Percentiles rank a stretch among this genome's conserved stretches.
Conservation (phyloP, 164 flowering plant genomes). For the Stephania cephalantha region DNA sequence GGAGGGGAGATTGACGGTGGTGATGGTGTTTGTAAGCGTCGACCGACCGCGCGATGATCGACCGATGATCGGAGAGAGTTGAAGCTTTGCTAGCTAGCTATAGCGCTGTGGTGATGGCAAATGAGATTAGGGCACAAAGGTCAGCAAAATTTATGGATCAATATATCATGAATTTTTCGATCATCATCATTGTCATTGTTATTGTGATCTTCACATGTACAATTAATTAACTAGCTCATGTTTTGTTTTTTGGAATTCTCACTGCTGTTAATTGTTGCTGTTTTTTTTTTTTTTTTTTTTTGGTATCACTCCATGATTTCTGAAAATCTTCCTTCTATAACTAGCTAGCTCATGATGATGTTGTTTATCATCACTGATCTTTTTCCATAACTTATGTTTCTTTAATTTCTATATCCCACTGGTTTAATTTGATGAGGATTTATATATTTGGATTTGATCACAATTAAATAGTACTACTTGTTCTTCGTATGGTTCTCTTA, state of each 20-base stretch:
- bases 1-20: not conserved
- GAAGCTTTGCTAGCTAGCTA: not conserved
- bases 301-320: not conserved
- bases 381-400: not conserved
- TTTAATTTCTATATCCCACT: not conserved
- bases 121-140: slow-evolving; percentile 18
- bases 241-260: not conserved
- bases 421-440: not conserved
- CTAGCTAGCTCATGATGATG: no score
- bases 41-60: not conserved
- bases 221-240: slow-evolving; percentile 15
- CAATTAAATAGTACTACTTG: not conserved
- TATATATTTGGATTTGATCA: not conserved
- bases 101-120: not conserved
- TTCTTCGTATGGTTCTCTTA: not conserved
- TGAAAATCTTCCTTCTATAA: not conserved
- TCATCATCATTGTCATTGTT: no score
- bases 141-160: slow-evolving; percentile 30
- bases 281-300: slow-evolving; percentile 9
- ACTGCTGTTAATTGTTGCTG: not conserved
- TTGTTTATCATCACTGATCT: no score
- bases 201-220: slow-evolving; percentile 18
- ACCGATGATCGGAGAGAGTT: not conserved
- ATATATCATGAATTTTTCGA: not conserved
- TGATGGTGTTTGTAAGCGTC: not conserved